Base-by-base conservation (phyloP, 2,329 filamentous ascomycete genomes). In the Pseudocercospora crystallina region DNA sequence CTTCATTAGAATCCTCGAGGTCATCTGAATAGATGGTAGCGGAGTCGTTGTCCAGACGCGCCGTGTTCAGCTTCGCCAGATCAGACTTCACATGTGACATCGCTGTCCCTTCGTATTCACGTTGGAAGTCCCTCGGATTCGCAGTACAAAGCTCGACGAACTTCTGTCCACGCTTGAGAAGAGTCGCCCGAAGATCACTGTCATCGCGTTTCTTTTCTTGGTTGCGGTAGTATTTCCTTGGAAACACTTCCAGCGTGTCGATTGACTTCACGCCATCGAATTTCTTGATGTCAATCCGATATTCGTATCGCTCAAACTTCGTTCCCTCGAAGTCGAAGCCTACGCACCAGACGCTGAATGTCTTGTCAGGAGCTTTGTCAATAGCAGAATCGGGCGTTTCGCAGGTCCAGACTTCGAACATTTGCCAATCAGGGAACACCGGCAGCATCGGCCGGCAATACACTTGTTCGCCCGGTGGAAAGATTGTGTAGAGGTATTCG, bases 271-370 rank as follows among this genome's bases (percentile, higher is more conserved):
- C 49, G 8, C 10, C 29, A 3, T 41, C 14, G 17, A 37, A 33
- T 13, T 36, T 17, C 13, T 31, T 33, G 11, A 53, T 43, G n/a
- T 5, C n/a, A 39, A 53, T 40, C 7, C 3, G 5, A 34, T 49
- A 53, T n/a, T 43, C 13, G 35, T 33, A 47, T 10, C 12, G 8
- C 10, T 10, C 15, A 33, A 48, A 53, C 12, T 39, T 53, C 2
- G 31, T 33, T 5, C 50, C 50, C 30, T 53, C 44, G 20, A 38
- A 53, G 26, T 53, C 50, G 34, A 53, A 26, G 15, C 43, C 37
- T 7, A 15, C 17, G 31, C 43, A 51, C 10, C 7, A 8, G 4
- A 47, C 36, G 12, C 7, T 4, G 26, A 47, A 40, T 1, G 5
- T 32, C 20, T 45, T 32, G 9, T 26, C 42, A n/a, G n/a, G n/a